phyloP scores from a whole-genome alignment of 345 rosid species.

The Hibiscus mutabilis region DNA sequence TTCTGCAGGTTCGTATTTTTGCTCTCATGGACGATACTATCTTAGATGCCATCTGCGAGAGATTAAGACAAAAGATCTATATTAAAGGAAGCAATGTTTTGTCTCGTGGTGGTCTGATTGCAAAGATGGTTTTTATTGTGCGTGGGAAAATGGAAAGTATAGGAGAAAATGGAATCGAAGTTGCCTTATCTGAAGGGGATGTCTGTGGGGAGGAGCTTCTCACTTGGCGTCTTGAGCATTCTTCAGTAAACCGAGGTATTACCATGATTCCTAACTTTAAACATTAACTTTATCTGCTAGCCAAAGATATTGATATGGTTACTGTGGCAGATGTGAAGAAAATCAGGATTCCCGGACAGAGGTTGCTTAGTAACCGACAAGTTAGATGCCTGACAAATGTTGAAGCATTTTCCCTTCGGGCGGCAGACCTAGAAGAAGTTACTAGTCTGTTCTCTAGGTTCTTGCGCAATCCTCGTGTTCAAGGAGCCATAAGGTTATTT shows the following conservation, averaged over 20 bases:
- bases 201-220: constrained; percentile 90
- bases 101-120: constrained; percentile 49
- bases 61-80: constrained; percentile 63
- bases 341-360: constrained; percentile 34
- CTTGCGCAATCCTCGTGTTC: constrained; percentile 58
- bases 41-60: constrained; percentile 68
- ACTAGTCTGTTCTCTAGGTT: constrained; percentile 58
- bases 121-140: constrained; percentile 81
- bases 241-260: constrained; percentile 54
- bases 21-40: constrained; percentile 60
- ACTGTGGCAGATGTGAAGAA: constrained; percentile 45
- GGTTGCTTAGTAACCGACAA: constrained; percentile 45
- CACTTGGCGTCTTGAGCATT: constrained; percentile 82
- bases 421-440: constrained; percentile 77
- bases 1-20: constrained; percentile 67
- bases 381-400: constrained; percentile 68
- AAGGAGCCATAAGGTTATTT: constrained; percentile 31
- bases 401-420: constrained; percentile 79
- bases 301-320: neutral
- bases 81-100: constrained; percentile 54
- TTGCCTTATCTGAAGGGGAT: constrained; percentile 56
- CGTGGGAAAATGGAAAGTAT: constrained; percentile 73
- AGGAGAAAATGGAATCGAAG: constrained; percentile 44
- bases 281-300: neutral
- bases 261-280: neutral